These are phyloP conservation scores for Asterochloris erici DNA, from an alignment of 139 green algal genomes.

Conservation along the genomic window DNA sequence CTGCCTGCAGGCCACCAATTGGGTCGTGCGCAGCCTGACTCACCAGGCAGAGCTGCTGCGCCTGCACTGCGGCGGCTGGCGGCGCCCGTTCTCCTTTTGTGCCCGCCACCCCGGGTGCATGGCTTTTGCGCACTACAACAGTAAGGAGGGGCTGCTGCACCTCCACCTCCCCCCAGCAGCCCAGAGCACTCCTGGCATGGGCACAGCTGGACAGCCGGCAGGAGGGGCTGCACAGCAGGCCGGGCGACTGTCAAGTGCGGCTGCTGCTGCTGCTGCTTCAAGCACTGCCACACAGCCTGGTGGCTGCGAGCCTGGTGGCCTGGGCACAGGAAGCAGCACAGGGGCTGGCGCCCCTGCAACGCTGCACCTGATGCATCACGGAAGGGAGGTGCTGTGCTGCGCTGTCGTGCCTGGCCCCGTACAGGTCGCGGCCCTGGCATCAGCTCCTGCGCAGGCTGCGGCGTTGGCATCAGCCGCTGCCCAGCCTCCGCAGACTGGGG, in stretches of 20 bases:
- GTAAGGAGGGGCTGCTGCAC: neutral
- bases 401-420: neutral
- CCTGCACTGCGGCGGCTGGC: slow-evolving; percentile 11
- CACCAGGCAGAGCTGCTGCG: slow-evolving; percentile 13
- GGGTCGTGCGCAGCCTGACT: slow-evolving; percentile 3
- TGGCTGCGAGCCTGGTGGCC: neutral
- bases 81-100: slow-evolving; percentile 9
- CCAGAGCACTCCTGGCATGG: neutral
- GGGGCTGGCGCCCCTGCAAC: neutral
- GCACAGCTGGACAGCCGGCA: neutral
- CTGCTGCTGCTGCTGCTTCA: too few relatives aligned
- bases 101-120: neutral
- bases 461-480: neutral
- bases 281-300: neutral
- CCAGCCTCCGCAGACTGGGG: neutral
- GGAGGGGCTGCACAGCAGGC: neutral
- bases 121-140: neutral
- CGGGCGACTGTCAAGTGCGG: too few relatives aligned
- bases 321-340: neutral
- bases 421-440: neutral
- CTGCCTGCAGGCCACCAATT: slow-evolving; percentile 13
- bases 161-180: neutral
- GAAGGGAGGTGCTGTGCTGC: slow-evolving; percentile 10
- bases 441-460: neutral
- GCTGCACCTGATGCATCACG: slow-evolving; percentile 13